Evolutionary conservation across 768 basidiomycete genomes (phyloP).

Genomic region (Dentipellis fragilis): DNA sequence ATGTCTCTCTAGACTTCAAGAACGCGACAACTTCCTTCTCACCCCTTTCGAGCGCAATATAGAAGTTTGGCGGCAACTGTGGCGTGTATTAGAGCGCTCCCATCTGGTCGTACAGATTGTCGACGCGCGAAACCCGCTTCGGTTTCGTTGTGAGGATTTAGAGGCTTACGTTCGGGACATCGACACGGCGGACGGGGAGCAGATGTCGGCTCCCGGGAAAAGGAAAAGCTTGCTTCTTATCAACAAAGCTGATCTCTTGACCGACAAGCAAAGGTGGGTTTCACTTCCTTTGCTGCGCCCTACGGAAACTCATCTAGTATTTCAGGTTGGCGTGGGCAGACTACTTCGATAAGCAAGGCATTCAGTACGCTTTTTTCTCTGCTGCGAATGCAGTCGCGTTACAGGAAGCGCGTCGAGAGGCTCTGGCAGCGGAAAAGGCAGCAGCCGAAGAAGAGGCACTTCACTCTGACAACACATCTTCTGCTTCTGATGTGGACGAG

Average conservation of each 20-base stretch:
- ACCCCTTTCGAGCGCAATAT: constrained; percentile 96
- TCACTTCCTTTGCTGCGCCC: background rate
- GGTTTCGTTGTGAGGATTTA: constrained; percentile 88
- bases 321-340: constrained; percentile 80
- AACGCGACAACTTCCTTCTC: constrained; percentile 76
- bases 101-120: constrained; percentile 93
- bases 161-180: constrained; percentile 80
- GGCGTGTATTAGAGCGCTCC: constrained; percentile 93
- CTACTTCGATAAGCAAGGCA: constrained; percentile 67
- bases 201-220: constrained; percentile 62
- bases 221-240: constrained; percentile 76
- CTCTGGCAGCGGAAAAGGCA: constrained; percentile 15
- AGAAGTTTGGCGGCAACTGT: constrained; percentile 97
- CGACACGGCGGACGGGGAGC: constrained; percentile 73
- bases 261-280: constrained; percentile 69
- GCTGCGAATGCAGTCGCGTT: constrained; percentile 80
- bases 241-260: constrained; percentile 93
- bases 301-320: background rate
- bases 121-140: constrained; percentile 89
- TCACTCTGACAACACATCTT: background rate
- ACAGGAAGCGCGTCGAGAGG: constrained; percentile 62
- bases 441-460: constrained; percentile 9
- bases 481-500: background rate
- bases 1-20: constrained; percentile 55
- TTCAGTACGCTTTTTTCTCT: constrained; percentile 88